Base-by-base conservation (phyloP, 176 grass and related monocot genomes). In the Rhynchospora pubera region DNA sequence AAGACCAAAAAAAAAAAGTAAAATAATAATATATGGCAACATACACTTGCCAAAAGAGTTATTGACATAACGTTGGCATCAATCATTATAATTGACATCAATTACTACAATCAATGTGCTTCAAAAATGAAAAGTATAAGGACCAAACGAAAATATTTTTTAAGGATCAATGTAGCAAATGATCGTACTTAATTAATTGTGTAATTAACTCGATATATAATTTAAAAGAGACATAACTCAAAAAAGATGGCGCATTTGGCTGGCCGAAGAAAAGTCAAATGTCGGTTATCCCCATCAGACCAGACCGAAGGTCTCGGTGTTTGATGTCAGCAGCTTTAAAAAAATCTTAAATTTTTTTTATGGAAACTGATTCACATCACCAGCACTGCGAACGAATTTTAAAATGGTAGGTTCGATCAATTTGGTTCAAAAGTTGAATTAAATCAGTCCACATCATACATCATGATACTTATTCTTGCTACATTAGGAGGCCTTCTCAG, bases 161-260 rank as follows among this genome's bases (percentile, higher is more conserved):
- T 5, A 23, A 73, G 21, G 69, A 50, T 9, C 69, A 24, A 50
- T 23, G 24, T 74, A 26, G 21, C 10, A 75, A 75, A 53, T 2
- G 22, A 42, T 26, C 4, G 1, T 2, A 23, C 1, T 23, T 5
- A 7, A 19, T 24, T 5, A 9, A 76, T 32, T 55, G 19, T 21
- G 42, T 46, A 71, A 71, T 71, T 71, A 46, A 12, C 18, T 71
- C 46, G 18, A 65, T 13, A 19, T 2, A 44, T 64, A 82, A 52
- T 65, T 64, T 47, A 82, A 82, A 82, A 32, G 8, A 82, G 59
- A 67, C 79, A 82, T 82, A 51, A 82, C 62, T 51, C 79, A 82
- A 67, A 82, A 82, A 13, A 82, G 5, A 62, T 44, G 61, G 57
- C 78, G 53, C 79, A 82, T 82, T 82, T 34, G 21, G 79, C 79